phyloP scores from a whole-genome alignment of 164 flowering plant species.

The Echeveria elegans region DNA sequence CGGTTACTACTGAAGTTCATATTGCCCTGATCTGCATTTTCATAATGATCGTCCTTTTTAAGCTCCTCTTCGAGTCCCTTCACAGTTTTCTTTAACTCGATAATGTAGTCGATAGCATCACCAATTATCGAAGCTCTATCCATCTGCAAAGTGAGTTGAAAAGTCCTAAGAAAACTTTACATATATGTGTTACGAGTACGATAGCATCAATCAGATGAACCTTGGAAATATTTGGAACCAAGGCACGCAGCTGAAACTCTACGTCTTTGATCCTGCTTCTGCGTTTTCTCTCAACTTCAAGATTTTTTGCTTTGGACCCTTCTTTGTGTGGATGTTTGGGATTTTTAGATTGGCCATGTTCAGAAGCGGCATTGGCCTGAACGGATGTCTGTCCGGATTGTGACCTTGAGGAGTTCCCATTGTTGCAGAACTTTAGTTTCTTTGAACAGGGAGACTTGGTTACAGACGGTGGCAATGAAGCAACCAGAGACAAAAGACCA shows the following conservation, averaged over 20 bases:
- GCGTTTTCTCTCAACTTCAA: slow-evolving; percentile 46
- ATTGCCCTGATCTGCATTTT: background rate
- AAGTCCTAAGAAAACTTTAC: background rate
- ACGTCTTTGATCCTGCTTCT: slow-evolving; percentile 37
- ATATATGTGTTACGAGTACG: slow-evolving; percentile 33
- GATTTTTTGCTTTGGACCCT: slow-evolving; percentile 30
- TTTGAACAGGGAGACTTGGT: slow-evolving; percentile 1
- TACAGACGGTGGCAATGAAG: background rate
- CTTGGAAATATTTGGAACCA: slow-evolving; percentile 66
- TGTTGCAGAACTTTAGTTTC: background rate
- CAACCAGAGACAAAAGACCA: background rate
- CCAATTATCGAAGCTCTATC: slow-evolving; percentile 7
- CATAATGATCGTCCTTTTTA: background rate
- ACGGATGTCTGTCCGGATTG: background rate
- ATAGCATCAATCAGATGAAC: slow-evolving; percentile 15
- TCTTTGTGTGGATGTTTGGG: slow-evolving; percentile 2
- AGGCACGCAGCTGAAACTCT: slow-evolving; percentile 36
- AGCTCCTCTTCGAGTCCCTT: slow-evolving; percentile 6
- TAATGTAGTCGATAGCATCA: background rate
- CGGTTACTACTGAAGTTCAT: background rate
- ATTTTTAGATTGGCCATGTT: background rate
- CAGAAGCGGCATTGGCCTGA: background rate
- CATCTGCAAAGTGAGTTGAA: slow-evolving; percentile 3
- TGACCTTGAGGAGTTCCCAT: slow-evolving; percentile 6
- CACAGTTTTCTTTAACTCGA: background rate